Percentiles rank a stretch among this genome's conserved stretches.
Evolutionary conservation across 257 asterid genomes (phyloP).

Genomic region (Solanum medicagineum): DNA sequence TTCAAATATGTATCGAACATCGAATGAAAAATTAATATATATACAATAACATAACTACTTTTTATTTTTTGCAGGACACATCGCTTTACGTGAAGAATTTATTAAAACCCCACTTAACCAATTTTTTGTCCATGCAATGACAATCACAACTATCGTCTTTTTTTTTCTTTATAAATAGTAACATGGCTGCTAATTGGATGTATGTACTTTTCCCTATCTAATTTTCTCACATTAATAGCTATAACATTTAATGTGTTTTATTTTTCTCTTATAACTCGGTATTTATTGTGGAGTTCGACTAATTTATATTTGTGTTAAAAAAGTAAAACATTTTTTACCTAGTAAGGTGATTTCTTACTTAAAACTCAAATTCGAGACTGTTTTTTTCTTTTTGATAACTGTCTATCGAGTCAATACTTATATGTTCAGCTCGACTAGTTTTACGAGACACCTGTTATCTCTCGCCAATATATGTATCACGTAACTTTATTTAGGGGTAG

Average conservation of each 20-base stretch:
- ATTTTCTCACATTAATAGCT: background rate
- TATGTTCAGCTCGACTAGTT: background rate
- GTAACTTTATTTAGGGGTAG: background rate
- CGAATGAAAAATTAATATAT: background rate
- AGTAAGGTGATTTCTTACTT: background rate
- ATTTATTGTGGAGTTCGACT: fast-evolving
- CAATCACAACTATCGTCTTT: background rate
- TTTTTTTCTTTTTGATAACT: background rate
- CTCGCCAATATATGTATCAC: background rate
- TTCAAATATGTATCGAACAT: background rate
- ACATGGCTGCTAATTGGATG: background rate
- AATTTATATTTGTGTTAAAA: fast-evolving
- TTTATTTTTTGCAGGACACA: background rate
- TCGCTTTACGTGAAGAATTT: background rate
- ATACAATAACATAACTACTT: background rate
- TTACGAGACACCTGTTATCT: fast-evolving
- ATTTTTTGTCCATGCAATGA: background rate
- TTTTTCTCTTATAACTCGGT: fast-evolving
- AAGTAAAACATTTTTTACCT: background rate
- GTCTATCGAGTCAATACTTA: background rate
- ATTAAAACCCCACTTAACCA: background rate
- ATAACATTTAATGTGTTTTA: background rate
- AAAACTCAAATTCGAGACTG: fast-evolving
- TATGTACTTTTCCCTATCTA: background rate
- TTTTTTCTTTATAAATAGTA: background rate